Evolutionary conservation across 176 grass and related monocot genomes (phyloP), one percentile per base, ranked within the genome.

Genomic region (Rhynchospora tenuis): DNA sequence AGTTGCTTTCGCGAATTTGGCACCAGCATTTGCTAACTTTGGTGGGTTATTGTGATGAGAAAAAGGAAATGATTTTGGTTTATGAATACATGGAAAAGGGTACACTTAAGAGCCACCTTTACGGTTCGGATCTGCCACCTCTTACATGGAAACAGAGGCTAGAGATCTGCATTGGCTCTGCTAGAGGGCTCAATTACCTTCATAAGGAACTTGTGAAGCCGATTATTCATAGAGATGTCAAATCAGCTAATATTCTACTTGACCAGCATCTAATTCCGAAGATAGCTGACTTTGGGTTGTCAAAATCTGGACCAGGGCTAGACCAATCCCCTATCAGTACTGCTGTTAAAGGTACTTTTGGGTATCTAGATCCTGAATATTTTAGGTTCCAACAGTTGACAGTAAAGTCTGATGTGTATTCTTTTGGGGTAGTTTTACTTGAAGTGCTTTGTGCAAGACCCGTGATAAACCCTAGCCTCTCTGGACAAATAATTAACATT

Each of bases 211-310:
- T 91, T n/a, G 94, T 92, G 46, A 91, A 91, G 59, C 91, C 94
- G 9, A 94, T 94, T 85, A 97, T 97, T 85, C 94, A 97, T 86
- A 86, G 94, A 59, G 91, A 97, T 86, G 93, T 97, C 84, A 97
- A 97, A 75, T 97, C 94, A 14, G 91, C 91, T 48, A 97, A 97
- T 85, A 97, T 97, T 43, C 45, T 97, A 73, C 88, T 97, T 12
- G 94, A 94, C 69, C 78, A 10, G 27, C 57, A 45, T 22, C 92
- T 88, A 86, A 82, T 86, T 45, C 90, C 90, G 9, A 85, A 85
- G 14, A 92, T 94, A 9, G 91, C 90, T 0, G 87, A 93, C 70
- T 98, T 93, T 5, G 92, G 95, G 5, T 72, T 98, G 20, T 94
- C 92, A 8, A 80, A 95, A 2, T 84, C 88, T 83, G 89, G 86